These are phyloP conservation scores for Boletus smithii DNA, from an alignment of 1,284 basidiomycete species.

Conservation along the genomic window DNA sequence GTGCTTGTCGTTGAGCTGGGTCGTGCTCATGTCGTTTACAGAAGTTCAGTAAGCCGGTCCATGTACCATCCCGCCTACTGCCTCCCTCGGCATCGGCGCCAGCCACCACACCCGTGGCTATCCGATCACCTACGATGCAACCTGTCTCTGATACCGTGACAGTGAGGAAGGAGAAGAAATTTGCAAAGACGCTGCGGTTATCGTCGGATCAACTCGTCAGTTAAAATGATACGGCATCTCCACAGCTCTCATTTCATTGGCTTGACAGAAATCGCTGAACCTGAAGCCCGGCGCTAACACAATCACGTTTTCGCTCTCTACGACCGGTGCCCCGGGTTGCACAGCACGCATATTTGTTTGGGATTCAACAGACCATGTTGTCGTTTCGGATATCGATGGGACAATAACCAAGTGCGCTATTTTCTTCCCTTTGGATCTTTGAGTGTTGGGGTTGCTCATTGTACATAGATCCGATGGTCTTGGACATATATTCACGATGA, in stretches of 20 bases:
- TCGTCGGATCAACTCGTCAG: conserved; percentile 79
- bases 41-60: conserved; percentile 9
- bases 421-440: neutral
- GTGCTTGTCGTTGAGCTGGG: neutral
- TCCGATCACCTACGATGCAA: conserved; percentile 22
- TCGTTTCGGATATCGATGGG: conserved; percentile 98
- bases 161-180: conserved; percentile 44
- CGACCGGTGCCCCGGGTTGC: conserved; percentile 83
- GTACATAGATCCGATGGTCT: conserved; percentile 84
- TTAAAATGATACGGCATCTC: conserved; percentile 6
- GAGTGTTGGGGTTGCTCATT: neutral
- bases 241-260: conserved; percentile 2
- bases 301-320: conserved; percentile 94
- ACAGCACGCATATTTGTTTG: conserved; percentile 94
- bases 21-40: conserved; percentile 12
- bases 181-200: conserved; percentile 89
- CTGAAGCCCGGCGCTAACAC: conserved; percentile 88
- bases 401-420: conserved; percentile 90
- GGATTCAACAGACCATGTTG: conserved; percentile 86
- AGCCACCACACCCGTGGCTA: conserved; percentile 23
- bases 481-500: conserved; percentile 97
- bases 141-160: conserved; percentile 16
- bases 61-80: conserved; percentile 1
- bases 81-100: conserved; percentile 27
- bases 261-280: conserved; percentile 73